Base-by-base conservation (phyloP, 2,329 filamentous ascomycete species). In the Penicillium sp. region DNA sequence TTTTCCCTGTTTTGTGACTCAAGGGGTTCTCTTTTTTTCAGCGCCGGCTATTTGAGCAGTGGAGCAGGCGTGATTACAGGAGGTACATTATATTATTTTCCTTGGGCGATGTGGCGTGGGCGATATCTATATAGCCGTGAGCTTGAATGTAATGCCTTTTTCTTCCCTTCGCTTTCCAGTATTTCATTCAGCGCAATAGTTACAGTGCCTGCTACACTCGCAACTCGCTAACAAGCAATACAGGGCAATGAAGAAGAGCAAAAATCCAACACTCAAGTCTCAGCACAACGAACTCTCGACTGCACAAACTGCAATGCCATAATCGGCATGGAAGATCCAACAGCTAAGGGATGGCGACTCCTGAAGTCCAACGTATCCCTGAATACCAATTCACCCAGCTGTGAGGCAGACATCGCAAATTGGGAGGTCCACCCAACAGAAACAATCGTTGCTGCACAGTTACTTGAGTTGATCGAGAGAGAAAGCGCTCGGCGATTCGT, bases 401-500 rank as follows among this genome's bases (percentile, higher is more conserved):
- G 28, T 30, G 38, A 67, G 67, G 40, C 73, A 73, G 75, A 74
- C 14, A 26, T 50, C 6, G 11, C 53, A 4, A 48, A 42, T 12
- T 72, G 69, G 68, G 64, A 76, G 56, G 64, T 49, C 12, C 66
- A 72, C 54, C 58, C 73, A 1, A 58, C 66, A 2, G 75, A 78
- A 48, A 66, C 68, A 5, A 69, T 79, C 16, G 66, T 86, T 28
- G 77, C 80, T n/a, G 80, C 81, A 6, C 80, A 82, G 52, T 71
- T 87, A 4, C 73, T 86, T 28, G 78, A 79, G 50, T 70, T 82
- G 5, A 79, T 84, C 38, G 82, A 86, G 25, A 79, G 78, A 54
- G 77, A 80, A 60, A 83, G 81, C 36, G 73, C 81, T 3, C 78
- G 82, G 17, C 80, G 82, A 61, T 85, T 86, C 58, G 74, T 80